Percentiles rank a stretch among this genome's conserved stretches.
Conservation (phyloP, 768 basidiomycete genomes). For the Gymnopilus junonius region DNA sequence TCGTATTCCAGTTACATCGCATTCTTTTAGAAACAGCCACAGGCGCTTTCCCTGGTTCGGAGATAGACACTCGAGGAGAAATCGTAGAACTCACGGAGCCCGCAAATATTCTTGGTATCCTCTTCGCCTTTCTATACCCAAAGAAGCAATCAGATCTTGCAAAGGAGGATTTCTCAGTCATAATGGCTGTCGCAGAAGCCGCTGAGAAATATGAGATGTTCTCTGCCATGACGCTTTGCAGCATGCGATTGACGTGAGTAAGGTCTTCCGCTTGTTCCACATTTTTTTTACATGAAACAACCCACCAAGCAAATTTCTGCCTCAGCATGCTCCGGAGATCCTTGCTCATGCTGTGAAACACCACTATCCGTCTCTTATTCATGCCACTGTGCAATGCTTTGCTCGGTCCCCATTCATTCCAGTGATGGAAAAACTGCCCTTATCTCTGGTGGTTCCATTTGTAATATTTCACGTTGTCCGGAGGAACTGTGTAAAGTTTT, state of each 20-base stretch:
- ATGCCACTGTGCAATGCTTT: background rate
- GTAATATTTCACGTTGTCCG: background rate
- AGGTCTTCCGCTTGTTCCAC: background rate
- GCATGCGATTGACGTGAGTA: background rate
- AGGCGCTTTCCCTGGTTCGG: slow-evolving; percentile 10
- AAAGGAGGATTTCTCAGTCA: background rate
- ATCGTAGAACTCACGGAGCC: background rate
- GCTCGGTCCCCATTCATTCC: background rate
- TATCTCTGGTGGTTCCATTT: background rate
- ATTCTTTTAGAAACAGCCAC: background rate
- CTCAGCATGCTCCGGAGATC: background rate
- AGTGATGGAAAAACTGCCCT: background rate
- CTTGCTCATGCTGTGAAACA: background rate
- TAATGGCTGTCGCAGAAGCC: background rate
- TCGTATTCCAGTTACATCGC: slow-evolving; percentile 8
- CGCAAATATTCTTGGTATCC: background rate
- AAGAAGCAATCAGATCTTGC: background rate
- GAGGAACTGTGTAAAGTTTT: background rate
- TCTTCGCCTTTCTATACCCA: slow-evolving; percentile 1
- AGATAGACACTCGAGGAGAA: background rate
- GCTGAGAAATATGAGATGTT: background rate
- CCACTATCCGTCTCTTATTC: background rate
- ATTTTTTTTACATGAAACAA: background rate
- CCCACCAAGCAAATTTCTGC: background rate
- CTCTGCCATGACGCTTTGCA: background rate